These are phyloP conservation scores for Grammothele lineata DNA, from an alignment of 768 basidiomycete species.

Conservation along the genomic window DNA sequence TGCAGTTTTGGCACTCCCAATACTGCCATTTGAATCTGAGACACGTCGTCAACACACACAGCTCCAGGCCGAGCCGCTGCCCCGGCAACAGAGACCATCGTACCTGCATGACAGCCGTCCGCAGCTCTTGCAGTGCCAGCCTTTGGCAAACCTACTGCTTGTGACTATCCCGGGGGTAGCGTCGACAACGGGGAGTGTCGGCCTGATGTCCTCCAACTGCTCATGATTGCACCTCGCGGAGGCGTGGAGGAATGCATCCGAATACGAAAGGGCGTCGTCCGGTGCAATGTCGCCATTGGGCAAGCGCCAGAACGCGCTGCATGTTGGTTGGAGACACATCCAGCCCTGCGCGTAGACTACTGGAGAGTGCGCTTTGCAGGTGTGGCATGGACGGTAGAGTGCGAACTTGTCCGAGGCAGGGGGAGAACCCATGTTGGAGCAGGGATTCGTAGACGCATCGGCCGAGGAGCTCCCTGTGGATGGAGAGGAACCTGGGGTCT, in stretches of 20 bases:
- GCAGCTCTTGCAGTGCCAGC: slow-evolving; percentile 65
- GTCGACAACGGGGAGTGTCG: slow-evolving; percentile 27
- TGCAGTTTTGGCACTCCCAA: slow-evolving; percentile 66
- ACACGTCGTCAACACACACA: too few species aligned
- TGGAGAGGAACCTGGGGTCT: too few species aligned
- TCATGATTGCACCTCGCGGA: slow-evolving; percentile 26
- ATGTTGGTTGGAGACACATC: slow-evolving; percentile 61
- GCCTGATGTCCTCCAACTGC: slow-evolving; percentile 36
- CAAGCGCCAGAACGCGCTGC: slow-evolving; percentile 52
- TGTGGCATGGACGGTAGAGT: slow-evolving; percentile 30
- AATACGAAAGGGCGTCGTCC: slow-evolving; percentile 40
- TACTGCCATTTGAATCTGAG: slow-evolving; percentile 67
- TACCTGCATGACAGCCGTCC: slow-evolving; percentile 75
- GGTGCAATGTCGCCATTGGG: slow-evolving; percentile 19
- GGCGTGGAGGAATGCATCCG: slow-evolving; percentile 40
- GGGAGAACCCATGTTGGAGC: too few species aligned
- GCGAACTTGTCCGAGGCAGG: too few species aligned
- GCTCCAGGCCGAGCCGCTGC: too few species aligned
- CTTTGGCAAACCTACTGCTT: slow-evolving; percentile 52
- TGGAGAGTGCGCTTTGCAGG: slow-evolving; percentile 44
- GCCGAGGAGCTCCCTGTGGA: too few species aligned
- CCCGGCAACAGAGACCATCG: too few species aligned
- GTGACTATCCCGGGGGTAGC: slow-evolving; percentile 40
- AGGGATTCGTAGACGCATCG: too few species aligned
- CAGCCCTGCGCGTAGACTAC: slow-evolving; percentile 52